These are phyloP conservation scores for Chrysopogon serrulatus DNA, from an alignment of 176 grass and related monocot species.

Conservation along the genomic window DNA sequence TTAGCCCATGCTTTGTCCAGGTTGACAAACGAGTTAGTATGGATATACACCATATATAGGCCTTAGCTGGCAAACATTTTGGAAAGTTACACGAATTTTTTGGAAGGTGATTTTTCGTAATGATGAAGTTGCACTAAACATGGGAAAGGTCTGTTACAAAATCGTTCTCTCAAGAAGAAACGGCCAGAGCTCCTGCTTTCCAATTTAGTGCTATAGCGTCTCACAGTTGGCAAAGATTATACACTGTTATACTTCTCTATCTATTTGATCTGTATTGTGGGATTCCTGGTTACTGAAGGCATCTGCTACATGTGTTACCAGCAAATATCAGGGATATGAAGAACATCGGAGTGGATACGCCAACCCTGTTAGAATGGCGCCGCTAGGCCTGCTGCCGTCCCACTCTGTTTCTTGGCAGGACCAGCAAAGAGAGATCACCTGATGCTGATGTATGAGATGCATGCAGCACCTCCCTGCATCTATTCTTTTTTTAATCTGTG, in stretches of 20 bases:
- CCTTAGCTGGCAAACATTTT: not conserved
- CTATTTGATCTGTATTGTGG: not conserved
- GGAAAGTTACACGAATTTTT: not conserved
- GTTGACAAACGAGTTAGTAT: not conserved
- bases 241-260: not conserved
- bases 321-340: slow-evolving; percentile 91
- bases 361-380: slow-evolving; percentile 76
- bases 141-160: not conserved
- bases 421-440: not conserved
- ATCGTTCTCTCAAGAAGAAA: not conserved
- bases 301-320: slow-evolving; percentile 27
- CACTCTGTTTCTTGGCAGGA: not conserved
- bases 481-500: not conserved
- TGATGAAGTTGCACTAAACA: not conserved
- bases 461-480: not conserved
- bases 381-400: not conserved
- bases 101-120: not conserved
- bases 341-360: slow-evolving; percentile 65
- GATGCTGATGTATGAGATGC: not conserved
- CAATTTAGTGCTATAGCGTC: not conserved
- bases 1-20: not conserved
- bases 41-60: not conserved
- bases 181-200: not conserved
- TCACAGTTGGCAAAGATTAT: not conserved
- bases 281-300: not conserved